Base-by-base conservation (phyloP, 2,329 filamentous ascomycete genomes). In the Trichoderma simmonsii region DNA sequence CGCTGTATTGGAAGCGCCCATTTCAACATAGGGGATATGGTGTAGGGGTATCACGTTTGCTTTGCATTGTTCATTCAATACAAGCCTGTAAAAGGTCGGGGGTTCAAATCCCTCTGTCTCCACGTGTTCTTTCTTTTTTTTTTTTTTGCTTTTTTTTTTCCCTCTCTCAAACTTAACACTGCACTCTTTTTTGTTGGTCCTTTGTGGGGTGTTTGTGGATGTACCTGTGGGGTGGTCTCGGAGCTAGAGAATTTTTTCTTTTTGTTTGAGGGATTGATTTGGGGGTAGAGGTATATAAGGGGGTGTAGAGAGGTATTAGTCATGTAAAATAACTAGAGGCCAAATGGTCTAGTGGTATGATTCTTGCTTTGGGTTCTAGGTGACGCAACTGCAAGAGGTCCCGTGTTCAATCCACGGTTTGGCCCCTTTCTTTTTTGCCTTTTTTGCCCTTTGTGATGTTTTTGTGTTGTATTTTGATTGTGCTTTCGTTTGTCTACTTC, bases 321-420 rank as follows among this genome's bases (percentile, higher is more conserved):
- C 66, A 70, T 70, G 39, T 8, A 9, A 18, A 9, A 21, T 9
- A 54, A 18, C 28, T 51, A 71, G 62, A 30, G 71, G 71, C 71
- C 71, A 72, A 72, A 72, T 72, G 71, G 71, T 72, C 71, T 72
- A 72, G 71, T 72, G 71, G 71, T 72, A 72, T 72, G 71, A 72
- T 72, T 72, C 71, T 72, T 72, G 71, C 71, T 72, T 72, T 72
- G 71, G 71, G 71, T 57, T 59, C 1, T 57, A 15, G 3, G 12
- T 43, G n/a, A 71, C 62, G 65, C 68, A 71, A 62, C 68, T 73
- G 71, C 71, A 73, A 73, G 71, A 73, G 71, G 71, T 73, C 71
- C 69, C 71, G 71, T 71, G 71, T 73, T 73, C 71, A 71, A 73
- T 71, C 69, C 71, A 71, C 71, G 71, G 69, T 73, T 73, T 71